phyloP scores from a whole-genome alignment of 345 rosid genomes.

The Populus ilicifolia region DNA sequence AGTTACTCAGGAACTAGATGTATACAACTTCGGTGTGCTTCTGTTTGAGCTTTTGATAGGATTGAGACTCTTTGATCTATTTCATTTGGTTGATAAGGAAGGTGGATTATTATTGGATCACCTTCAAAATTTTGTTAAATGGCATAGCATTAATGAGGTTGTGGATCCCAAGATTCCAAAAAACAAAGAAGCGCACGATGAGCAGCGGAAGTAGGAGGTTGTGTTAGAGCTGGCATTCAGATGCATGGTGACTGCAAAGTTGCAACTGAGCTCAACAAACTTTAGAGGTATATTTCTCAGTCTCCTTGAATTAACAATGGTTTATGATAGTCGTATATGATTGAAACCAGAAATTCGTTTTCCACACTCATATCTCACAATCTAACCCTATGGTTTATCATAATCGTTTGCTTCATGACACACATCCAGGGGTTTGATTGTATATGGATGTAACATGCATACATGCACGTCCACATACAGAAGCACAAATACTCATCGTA shows the following conservation, averaged over 20 bases:
- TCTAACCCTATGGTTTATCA: no score
- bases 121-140: not conserved
- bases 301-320: no score
- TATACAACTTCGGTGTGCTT: no score
- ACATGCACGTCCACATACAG: no score
- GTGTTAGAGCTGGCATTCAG: not conserved
- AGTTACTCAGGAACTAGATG: not conserved
- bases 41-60: not conserved
- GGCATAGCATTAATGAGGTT: not conserved
- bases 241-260: not conserved
- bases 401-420: no score
- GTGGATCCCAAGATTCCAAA: not conserved
- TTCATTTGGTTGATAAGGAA: not conserved
- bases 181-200: not conserved
- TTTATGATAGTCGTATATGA: no score
- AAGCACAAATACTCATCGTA: no score
- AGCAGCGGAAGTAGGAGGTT: not conserved
- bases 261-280: not conserved
- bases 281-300: not conserved
- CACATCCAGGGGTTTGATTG: no score
- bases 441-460: no score
- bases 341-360: no score
- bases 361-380: no score
- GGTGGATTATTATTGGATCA: not conserved
- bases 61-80: not conserved